phyloP scores from a whole-genome alignment of 768 basidiomycete genomes.

The Pulveroboletus sp. region DNA sequence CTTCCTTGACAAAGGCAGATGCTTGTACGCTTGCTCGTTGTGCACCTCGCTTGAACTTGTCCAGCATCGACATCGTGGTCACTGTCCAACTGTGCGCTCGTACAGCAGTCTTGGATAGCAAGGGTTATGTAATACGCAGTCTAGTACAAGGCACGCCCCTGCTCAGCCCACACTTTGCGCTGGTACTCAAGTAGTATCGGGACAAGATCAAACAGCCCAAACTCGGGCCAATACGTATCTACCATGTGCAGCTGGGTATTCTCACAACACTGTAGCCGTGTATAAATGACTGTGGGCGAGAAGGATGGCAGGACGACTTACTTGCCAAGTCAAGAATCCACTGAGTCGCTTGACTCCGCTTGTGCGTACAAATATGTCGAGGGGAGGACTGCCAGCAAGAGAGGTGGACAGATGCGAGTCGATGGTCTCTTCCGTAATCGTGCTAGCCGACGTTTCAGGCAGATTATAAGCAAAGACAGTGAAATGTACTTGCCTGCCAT shows the following conservation, averaged over 20 bases:
- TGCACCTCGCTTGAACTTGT: conserved; percentile 78
- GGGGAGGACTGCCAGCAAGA: conserved; percentile 64
- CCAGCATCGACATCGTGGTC: conserved; percentile 59
- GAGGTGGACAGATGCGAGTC: conserved; percentile 66
- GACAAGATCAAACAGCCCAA: conserved; percentile 81
- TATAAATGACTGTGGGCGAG: not conserved
- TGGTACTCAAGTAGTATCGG: conserved; percentile 90
- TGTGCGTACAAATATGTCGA: conserved; percentile 89
- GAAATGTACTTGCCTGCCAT: conserved; percentile 21
- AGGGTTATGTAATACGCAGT: conserved; percentile 18
- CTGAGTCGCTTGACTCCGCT: conserved; percentile 66
- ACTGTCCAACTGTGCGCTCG: not conserved
- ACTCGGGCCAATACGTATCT: conserved; percentile 88
- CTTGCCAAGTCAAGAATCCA: conserved; percentile 97
- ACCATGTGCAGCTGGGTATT: conserved; percentile 87
- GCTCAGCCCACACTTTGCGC: conserved; percentile 56
- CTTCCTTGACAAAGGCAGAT: conserved; percentile 66
- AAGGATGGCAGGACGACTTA: conserved; percentile 31
- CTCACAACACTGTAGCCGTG: conserved; percentile 60
- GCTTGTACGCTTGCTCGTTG: conserved; percentile 83
- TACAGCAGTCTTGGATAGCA: not conserved
- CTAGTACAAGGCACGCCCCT: too few relatives aligned
- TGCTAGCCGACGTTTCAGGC: conserved; percentile 28
- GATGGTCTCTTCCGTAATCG: conserved; percentile 67
- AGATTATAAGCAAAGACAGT: not conserved